Conservation (phyloP, 164 flowering plant genomes). For the Vitis rotundifolia region DNA sequence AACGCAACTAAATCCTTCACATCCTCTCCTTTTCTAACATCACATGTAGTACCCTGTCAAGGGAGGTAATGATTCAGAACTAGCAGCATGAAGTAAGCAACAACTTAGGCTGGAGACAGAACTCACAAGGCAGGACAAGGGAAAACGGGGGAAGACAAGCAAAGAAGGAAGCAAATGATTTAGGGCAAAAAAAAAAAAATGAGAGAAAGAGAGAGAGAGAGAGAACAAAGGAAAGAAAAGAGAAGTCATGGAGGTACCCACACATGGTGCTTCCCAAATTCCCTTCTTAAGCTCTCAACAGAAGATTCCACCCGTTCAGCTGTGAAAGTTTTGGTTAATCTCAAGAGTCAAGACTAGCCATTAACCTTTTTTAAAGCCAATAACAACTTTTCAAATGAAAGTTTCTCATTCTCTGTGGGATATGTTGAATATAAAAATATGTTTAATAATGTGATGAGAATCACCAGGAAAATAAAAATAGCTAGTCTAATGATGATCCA, state of each 20-base stretch:
- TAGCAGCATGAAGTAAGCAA: neutral
- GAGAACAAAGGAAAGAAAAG: neutral
- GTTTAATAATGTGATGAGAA: too few relatives aligned
- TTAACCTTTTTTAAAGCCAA: neutral
- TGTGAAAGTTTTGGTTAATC: conserved; percentile 21
- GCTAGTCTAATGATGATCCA: too few relatives aligned
- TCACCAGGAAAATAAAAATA: too few relatives aligned
- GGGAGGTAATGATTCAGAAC: conserved; percentile 4
- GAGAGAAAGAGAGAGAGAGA: neutral
- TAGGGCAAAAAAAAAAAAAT: neutral
- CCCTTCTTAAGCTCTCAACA: conserved; percentile 54
- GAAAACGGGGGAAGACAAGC: neutral
- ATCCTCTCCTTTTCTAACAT: conserved; percentile 75
- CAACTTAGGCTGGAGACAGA: neutral
- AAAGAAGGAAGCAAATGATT: too few relatives aligned
- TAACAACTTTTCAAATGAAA: neutral
- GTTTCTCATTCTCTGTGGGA: too few relatives aligned
- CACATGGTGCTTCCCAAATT: conserved; percentile 91
- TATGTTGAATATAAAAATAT: too few relatives aligned
- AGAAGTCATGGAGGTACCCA: conserved; percentile 67
- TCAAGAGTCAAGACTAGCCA: neutral
- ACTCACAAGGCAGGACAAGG: neutral
- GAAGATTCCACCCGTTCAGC: conserved; percentile 76
- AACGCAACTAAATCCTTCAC: conserved; percentile 73
- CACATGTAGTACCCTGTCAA: conserved; percentile 79